Evolutionary conservation across 345 rosid genomes (phyloP), one percentile per base, ranked within the genome.

Genomic region (Aethionema arabicum): DNA sequence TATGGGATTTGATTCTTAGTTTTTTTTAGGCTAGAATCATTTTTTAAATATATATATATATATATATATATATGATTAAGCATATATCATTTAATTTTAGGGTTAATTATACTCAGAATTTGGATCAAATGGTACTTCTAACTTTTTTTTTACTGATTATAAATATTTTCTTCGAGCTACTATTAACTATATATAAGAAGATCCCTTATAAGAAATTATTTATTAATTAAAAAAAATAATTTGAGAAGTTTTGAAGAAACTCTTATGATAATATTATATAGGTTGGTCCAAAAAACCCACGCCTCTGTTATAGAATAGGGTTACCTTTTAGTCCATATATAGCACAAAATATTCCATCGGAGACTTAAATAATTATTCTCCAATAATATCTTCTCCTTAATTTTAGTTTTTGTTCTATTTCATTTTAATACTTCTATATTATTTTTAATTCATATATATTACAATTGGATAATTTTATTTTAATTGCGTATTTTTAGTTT

Each of bases 231-330:
- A 55, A 7, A 40, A 62, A 55, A 40, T 7, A 16, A 47, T 33
- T 40, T 70, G 40, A 41, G 64, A 70, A 47, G 58, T 21, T 48
- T 7, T 32, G n/a, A 45, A 32, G 16, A 66, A 39, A 59, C 53
- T 63, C 10, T 66, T 12, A 48, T 44, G 65, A 59, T 56, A 48
- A 63, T 56, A 15, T 57, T 21, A 33, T 41, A 44, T 63, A 61
- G 63, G 38, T 66, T 66, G 73, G 78, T 77, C 78, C 76, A 61
- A 36, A 27, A 59, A 45, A 44, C 59, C 75, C 69, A 61, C 54
- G 53, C 66, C 46, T 57, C 70, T 49, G 53, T 16, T 27, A 7
- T 72, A 72, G 63, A 65, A 66, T 60, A 66, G 68, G 76, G 76
- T 37, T 55, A 45, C 61, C 58, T 55, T 54, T 66, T 66, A 54